Conservation (phyloP, 306 rosid genomes). For the Vigna radiata region DNA sequence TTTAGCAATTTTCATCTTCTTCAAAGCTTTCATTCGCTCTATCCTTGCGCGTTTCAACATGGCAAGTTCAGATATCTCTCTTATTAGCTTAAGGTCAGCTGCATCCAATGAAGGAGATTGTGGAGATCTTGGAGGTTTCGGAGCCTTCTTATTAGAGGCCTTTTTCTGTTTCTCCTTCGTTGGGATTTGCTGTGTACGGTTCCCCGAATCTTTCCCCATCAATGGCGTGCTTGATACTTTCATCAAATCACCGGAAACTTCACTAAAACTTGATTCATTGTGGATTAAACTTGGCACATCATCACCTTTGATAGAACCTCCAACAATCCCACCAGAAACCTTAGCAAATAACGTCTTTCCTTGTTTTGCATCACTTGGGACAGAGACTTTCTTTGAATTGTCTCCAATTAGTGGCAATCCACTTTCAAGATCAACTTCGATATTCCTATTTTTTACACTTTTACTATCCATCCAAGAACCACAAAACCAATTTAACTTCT, state of each 20-base stretch:
- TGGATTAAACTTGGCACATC: slow-evolving; percentile 43
- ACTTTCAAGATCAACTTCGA: slow-evolving; percentile 73
- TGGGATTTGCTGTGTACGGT: slow-evolving; percentile 42
- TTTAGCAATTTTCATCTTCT: slow-evolving; percentile 73
- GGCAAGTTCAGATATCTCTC: slow-evolving; percentile 83
- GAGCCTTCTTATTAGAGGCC: slow-evolving; percentile 61
- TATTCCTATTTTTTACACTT: slow-evolving; percentile 46
- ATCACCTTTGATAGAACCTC: slow-evolving; percentile 53
- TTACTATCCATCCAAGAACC: slow-evolving; percentile 56
- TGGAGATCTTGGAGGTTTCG: slow-evolving; percentile 94
- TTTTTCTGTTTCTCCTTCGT: slow-evolving; percentile 76
- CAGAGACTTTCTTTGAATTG: slow-evolving; percentile 52
- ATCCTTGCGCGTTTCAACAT: slow-evolving; percentile 82
- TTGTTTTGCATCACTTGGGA: slow-evolving; percentile 45
- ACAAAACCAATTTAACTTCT: slow-evolving; percentile 42
- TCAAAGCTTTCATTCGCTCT: slow-evolving; percentile 83
- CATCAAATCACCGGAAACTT: slow-evolving; percentile 48
- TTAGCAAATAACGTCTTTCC: slow-evolving; percentile 52
- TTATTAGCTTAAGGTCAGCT: slow-evolving; percentile 78
- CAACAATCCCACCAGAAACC: slow-evolving; percentile 53
- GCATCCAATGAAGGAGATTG: slow-evolving; percentile 78
- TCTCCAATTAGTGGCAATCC: slow-evolving; percentile 60
- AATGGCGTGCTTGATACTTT: slow-evolving; percentile 45
- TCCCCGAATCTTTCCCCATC: slow-evolving; percentile 42
- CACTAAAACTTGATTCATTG: slow-evolving; percentile 44